phyloP scores from a whole-genome alignment of 352 stramenopile genomes.

The Thalassiosira livingstoniorum region DNA sequence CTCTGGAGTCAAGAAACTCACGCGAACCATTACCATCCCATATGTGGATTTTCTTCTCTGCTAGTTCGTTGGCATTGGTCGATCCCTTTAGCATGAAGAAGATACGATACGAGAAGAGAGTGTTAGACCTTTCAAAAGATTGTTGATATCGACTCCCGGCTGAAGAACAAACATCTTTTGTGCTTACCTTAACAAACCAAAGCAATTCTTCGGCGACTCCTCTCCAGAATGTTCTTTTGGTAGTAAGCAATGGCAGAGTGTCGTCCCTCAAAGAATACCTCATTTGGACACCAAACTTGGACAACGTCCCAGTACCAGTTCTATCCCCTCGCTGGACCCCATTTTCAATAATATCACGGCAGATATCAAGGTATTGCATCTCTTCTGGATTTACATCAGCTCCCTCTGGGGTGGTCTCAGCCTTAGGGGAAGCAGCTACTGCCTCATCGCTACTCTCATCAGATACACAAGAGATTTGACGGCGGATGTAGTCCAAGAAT shows the following conservation, averaged over 20 bases:
- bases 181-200: conserved; percentile 93
- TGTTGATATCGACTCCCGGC: background rate
- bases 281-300: conserved; percentile 98
- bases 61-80: conserved; percentile 95
- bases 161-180: background rate
- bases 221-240: conserved; percentile 99
- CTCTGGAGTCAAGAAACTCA: conserved; percentile 88
- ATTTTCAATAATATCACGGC: conserved; percentile 95
- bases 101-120: conserved; percentile 1
- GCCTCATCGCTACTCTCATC: conserved; percentile 19
- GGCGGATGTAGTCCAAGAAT: conserved; percentile 77
- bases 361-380: conserved; percentile 93
- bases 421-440: conserved; percentile 13
- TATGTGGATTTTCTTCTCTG: conserved; percentile 99
- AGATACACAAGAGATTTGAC: background rate
- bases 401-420: conserved; percentile 57
- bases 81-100: conserved; percentile 85
- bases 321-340: conserved; percentile 94
- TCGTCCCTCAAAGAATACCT: conserved; percentile 93
- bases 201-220: conserved; percentile 99
- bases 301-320: conserved; percentile 98
- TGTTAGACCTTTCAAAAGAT: background rate
- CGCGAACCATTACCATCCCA: conserved; percentile 99
- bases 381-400: conserved; percentile 87
- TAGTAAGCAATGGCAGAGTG: conserved; percentile 97